Base-by-base conservation (phyloP, 116 monocot genomes). In the Posidonia oceanica region DNA sequence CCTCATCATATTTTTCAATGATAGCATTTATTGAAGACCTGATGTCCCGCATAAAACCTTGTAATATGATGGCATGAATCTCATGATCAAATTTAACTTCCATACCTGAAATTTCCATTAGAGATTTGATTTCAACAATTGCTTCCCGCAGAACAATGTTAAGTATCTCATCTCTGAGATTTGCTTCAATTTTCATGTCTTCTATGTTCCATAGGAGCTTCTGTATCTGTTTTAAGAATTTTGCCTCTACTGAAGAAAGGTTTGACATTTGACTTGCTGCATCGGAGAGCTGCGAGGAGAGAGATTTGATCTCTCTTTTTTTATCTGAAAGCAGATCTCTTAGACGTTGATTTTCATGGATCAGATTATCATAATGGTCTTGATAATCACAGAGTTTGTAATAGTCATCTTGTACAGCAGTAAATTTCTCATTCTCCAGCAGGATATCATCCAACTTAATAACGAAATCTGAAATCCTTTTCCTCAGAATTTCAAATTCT, bases 401-500 rank as follows among this genome's bases (percentile, higher is more conserved):
- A 56, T 51, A 40, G 56, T 75, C 66, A 65, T 69, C 58, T 65
- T 67, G 20, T 56, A 60, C 71, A 18, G 59, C 15, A 63, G 54
- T 65, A 21, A 76, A 52, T 18, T 66, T 72, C n/a, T 78, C 70
- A 52, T 67, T 82, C 52, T 79, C 77, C 20, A 59, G 5, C 52
- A 88, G 73, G 14, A 94, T 71, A 39, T 77, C 73, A 77, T 90
- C 84, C 65, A 94, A 61, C 61, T 84, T 88, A 36, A 67, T 51
- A 63, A 85, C 70, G 58, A 94, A 54, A 60, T 87, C 79, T 17
- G 90, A 74, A 37, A 94, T 58, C 36, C 69, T 79, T 74, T 79
- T 86, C 80, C 74, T 88, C 53, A 90, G 66, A 36, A 70, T 15
- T 66, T 94, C 91, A 69, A 78, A 66, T 23, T 94, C 94, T 68